These are phyloP conservation scores for Talaromyces borbonicus DNA, from an alignment of 495 filamentous ascomycete species.

Conservation along the genomic window DNA sequence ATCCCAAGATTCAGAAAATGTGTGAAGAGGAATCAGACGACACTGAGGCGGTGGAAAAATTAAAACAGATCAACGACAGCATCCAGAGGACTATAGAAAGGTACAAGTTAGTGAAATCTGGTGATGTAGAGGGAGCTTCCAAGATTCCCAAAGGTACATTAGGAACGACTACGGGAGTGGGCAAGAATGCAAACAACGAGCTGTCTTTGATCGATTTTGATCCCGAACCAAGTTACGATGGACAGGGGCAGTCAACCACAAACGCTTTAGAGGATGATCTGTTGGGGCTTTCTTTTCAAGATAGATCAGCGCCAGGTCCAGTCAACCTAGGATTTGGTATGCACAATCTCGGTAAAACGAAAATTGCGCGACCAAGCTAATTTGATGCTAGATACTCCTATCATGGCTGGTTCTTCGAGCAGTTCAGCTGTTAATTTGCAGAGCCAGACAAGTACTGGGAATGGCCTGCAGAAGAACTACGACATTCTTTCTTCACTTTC, in stretches of 20 bases:
- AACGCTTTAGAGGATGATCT: conserved; percentile 54
- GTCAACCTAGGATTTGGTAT: conserved; percentile 78
- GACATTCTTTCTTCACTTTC: conserved; percentile 48
- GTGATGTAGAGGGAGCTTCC: conserved; percentile 80
- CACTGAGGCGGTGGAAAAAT: conserved; percentile 86
- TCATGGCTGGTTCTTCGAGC: conserved; percentile 5
- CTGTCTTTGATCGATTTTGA: conserved; percentile 90
- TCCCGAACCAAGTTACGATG: conserved; percentile 42
- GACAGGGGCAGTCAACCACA: conserved; percentile 23
- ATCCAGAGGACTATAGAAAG: conserved; percentile 94
- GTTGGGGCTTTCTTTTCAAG: conserved; percentile 57
- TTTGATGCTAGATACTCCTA: conserved; percentile 4
- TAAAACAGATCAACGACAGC: conserved; percentile 95
- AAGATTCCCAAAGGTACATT: conserved; percentile 77
- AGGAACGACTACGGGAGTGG: conserved; percentile 58
- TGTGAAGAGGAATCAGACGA: conserved; percentile 98
- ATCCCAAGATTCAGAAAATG: conserved; percentile 98
- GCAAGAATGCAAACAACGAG: conserved; percentile 70
- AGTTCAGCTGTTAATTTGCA: conserved; percentile 7
- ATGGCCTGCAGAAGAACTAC: conserved; percentile 42
- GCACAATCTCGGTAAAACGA: conserved; percentile 51
- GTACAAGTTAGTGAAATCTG: conserved; percentile 89
- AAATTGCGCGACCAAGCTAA: background rate
- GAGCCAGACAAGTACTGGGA: conserved; percentile 47
- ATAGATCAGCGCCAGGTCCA: conserved; percentile 61